Evolutionary conservation across 2,329 filamentous ascomycete genomes (phyloP).

Genomic region (Hypomyces rosellus): DNA sequence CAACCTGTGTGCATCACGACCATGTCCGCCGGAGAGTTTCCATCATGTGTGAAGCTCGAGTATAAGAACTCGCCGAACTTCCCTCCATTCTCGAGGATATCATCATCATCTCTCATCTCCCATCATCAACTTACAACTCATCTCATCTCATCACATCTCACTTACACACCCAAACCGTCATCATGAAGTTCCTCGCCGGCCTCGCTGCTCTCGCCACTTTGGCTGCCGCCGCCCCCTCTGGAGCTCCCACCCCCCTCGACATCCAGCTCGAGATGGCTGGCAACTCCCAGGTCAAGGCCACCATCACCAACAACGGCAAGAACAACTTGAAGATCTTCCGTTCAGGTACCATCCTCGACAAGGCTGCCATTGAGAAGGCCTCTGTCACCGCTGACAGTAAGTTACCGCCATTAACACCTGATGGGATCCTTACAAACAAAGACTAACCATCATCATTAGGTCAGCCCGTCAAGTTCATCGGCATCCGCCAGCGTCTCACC

Average conservation of each 20-base stretch:
- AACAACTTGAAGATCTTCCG: constrained; percentile 45
- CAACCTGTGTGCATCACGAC: too few species aligned
- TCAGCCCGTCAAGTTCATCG: constrained; percentile 42
- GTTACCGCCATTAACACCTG: constrained; percentile 17
- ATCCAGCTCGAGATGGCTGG: constrained; percentile 42
- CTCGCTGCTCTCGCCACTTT: constrained; percentile 25
- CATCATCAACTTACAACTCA: too few species aligned
- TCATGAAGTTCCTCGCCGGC: too few species aligned
- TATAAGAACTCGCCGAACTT: too few species aligned
- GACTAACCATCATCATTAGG: constrained; percentile 19
- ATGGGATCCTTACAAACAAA: too few species aligned
- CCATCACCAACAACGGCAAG: constrained; percentile 47
- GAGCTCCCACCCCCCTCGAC: constrained; percentile 36
- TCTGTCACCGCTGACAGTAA: constrained; percentile 41
- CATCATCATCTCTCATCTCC: too few species aligned
- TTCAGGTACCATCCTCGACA: constrained; percentile 48
- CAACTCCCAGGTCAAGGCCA: constrained; percentile 48
- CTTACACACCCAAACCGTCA: too few species aligned
- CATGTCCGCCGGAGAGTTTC: too few species aligned
- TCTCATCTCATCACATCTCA: too few species aligned
- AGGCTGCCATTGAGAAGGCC: constrained; percentile 47
- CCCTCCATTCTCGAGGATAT: too few species aligned
- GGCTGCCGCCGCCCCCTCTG: constrained; percentile 30
- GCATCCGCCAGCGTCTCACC: constrained; percentile 44
- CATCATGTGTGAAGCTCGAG: too few species aligned